Base-by-base conservation (phyloP, 2,329 filamentous ascomycete genomes). In the Aspergillus persii region DNA sequence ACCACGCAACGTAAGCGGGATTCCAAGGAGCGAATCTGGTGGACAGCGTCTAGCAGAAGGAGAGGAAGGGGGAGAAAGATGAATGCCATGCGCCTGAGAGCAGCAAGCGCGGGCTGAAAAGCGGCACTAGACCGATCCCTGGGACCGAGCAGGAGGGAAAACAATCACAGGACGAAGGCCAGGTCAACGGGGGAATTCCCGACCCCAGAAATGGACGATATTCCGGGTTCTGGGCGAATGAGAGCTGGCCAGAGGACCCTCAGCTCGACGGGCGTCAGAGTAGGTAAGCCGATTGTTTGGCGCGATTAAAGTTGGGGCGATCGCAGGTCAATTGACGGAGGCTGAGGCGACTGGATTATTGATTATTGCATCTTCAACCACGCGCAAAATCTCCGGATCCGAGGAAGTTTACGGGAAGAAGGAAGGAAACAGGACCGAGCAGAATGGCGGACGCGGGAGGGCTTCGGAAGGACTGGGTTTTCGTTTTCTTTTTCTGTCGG, bases 171-270 rank as follows among this genome's bases (percentile, higher is more conserved):
- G 48, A 18, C 36, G 30, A 8, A 50, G 33, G 39, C 26, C 48
- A 50, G 56, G n/a, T 48, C 27, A 54, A 50, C 46, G 47, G 52
- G 52, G 44, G 44, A 47, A 47, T 27, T 41, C 44, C 44, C 44
- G 44, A 23, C 44, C 44, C 44, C 44, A 47, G 44, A 27, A 26
- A 27, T 23, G 18, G 27, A 47, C 12, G 44, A 47, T 41, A 41
- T 27, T 27, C 44, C 23, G 18, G 44, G 44, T 9, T 23, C 18
- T 47, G 18, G 44, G 44, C 44, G 18, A 47, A 47, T 47, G 18
- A 27, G 44, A 47, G 12, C 18, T 9, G 26, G 8, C 8, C 3
- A 4, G 44, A 15, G 12, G 44, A 9, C 6, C 18, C 44, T 26
- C 9, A 47, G 18, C 8, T 11, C 39, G 39, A 31, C 5, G 30